phyloP scores from a whole-genome alignment of 164 flowering plant species.

The Piper betle region DNA sequence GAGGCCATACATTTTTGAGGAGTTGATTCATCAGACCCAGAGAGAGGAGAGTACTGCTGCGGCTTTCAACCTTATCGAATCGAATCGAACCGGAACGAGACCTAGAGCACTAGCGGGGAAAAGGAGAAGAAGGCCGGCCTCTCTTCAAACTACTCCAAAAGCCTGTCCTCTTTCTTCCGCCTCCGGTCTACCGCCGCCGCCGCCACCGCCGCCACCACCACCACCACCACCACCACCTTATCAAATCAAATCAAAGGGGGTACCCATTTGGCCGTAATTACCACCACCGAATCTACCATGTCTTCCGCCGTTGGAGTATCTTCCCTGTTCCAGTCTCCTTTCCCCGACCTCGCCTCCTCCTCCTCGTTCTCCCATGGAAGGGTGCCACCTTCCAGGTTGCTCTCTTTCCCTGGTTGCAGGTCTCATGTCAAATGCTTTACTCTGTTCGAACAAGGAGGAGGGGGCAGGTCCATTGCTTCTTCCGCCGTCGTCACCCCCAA shows the following conservation, averaged over 20 bases:
- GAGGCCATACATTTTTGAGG: conserved; percentile 18
- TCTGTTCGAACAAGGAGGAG: conserved; percentile 4
- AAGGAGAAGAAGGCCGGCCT: too few relatives aligned
- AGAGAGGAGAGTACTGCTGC: neutral
- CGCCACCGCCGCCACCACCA: neutral
- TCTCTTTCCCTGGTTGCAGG: conserved; percentile 6
- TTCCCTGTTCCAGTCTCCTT: conserved; percentile 22
- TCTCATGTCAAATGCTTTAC: conserved; percentile 4
- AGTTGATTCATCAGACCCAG: conserved; percentile 10
- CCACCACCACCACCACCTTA: neutral
- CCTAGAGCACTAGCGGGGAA: too few relatives aligned
- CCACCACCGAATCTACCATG: conserved; percentile 15
- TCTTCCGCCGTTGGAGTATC: conserved; percentile 35
- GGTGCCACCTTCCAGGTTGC: conserved; percentile 9
- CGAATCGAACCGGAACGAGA: neutral
- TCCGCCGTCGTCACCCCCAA: conserved; percentile 60
- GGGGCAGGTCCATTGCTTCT: conserved; percentile 8
- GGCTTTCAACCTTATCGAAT: neutral
- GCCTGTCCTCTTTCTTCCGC: neutral
- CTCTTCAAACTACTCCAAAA: too few relatives aligned
- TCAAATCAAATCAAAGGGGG: neutral
- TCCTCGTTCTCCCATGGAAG: neutral
- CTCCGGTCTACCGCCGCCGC: neutral
- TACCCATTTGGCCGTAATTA: too few relatives aligned
- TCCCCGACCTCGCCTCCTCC: conserved; percentile 17